Conservation (phyloP, 1,284 basidiomycete genomes). For the Cryptococcus depauperatus region DNA sequence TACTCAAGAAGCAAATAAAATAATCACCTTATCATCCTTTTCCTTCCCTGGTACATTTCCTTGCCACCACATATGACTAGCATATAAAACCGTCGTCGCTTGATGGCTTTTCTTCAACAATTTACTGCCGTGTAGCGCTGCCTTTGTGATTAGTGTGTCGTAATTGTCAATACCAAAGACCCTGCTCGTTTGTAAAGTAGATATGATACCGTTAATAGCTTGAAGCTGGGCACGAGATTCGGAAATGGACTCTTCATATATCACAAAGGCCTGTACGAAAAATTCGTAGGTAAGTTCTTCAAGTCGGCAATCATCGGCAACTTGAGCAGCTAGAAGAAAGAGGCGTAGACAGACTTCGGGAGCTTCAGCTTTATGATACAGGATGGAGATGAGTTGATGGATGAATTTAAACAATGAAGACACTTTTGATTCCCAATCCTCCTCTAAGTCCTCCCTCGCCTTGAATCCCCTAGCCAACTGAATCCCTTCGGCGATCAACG, state of each 20-base stretch:
- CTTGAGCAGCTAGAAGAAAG: conserved; percentile 87
- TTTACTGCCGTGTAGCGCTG: conserved; percentile 86
- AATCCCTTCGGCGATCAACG: conserved; percentile 80
- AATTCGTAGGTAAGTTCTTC: conserved; percentile 92
- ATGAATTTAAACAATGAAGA: conserved; percentile 81
- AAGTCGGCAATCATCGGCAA: conserved; percentile 83
- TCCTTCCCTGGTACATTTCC: conserved; percentile 50
- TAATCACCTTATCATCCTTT: conserved; percentile 48
- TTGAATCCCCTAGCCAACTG: conserved; percentile 85
- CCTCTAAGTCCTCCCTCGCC: conserved; percentile 55
- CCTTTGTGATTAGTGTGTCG: conserved; percentile 91
- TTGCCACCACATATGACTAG: conserved; percentile 96
- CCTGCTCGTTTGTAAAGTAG: conserved; percentile 69
- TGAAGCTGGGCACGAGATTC: conserved; percentile 86
- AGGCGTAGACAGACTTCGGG: conserved; percentile 80
- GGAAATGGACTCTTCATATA: conserved; percentile 91
- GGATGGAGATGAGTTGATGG: conserved; percentile 79
- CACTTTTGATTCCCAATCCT: conserved; percentile 74
- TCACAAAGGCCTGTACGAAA: conserved; percentile 89
- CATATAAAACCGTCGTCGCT: conserved; percentile 82
- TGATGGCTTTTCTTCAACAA: conserved; percentile 94
- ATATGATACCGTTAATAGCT: conserved; percentile 85
- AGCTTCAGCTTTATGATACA: conserved; percentile 83
- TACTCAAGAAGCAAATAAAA: not conserved
- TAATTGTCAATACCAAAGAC: conserved; percentile 88